Base-by-base conservation (phyloP, 768 basidiomycete species). In the Mycena pura region DNA sequence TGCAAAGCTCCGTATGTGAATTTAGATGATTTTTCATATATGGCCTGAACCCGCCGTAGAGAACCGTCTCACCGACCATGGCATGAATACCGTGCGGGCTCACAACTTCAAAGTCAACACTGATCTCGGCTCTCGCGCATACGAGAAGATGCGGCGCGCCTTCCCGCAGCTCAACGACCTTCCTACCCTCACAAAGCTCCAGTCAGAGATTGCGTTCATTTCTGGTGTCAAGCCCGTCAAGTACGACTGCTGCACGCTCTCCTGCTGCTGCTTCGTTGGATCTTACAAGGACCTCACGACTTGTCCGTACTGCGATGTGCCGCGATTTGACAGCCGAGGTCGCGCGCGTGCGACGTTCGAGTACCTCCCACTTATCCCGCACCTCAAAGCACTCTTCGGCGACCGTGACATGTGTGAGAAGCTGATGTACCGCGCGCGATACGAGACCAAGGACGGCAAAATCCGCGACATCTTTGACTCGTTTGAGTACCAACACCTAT, bases 211-310 rank as follows among this genome's bases (percentile, higher is more conserved):
- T n/a, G n/a, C n/a, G n/a, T n/a, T n/a, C n/a, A n/a, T n/a, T n/a
- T n/a, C n/a, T n/a, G n/a, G n/a, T n/a, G n/a, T n/a, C n/a, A n/a
- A n/a, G n/a, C n/a, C n/a, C n/a, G n/a, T n/a, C n/a, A n/a, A n/a
- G n/a, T n/a, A n/a, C n/a, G n/a, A 82, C 64, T 82, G 80, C 63
- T 84, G 83, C 66, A 47, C 68, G 27, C 78, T 78, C 54, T 78
- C 77, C 0, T 84, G 83, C 62, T 66, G 66, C 49, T 75, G 72
- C 57, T 83, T 69, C 60, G 63, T 71, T 14, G 79, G 79, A 1
- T 65, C 71, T 0, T 69, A 75, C 36, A 63, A 53, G 6, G 63
- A 73, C 5, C 46, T 68, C 13, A 52, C 63, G 0, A 19, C 15
- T 3, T 84, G 82, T 55, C 76, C 76, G 1, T 68, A 68, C 62